Evolutionary conservation across 805 yeast species (phyloP), one percentile per base, ranked within the genome.

Genomic region (Saccharomycopsis guyanensis): DNA sequence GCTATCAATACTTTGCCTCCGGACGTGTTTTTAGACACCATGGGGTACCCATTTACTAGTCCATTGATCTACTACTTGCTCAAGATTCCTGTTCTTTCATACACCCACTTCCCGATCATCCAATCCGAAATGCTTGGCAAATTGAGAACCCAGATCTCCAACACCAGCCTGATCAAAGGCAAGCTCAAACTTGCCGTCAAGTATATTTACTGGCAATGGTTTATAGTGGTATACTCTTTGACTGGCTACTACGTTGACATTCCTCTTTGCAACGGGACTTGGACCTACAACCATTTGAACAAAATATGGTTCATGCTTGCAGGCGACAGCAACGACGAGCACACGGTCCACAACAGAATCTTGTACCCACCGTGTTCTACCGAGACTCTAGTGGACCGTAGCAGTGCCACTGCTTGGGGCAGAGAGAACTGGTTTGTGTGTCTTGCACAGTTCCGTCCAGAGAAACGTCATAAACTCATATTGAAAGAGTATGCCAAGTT

Each of bases 401-500:
- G 5, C 7, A 38, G 25, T 2, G 55, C 53, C 2, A 35, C 49
- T 3, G 38, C 41, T 3, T 45, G 58, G 49, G 27, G 49, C 6
- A 62, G 60, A 58, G 79, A 59, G 50, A 66, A 55, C 54, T 61
- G 54, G 46, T 64, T 81, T 50, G 66, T 84, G 16, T 83, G 78
- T 46, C 66, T 93, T 40, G 97, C 97, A 0, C 99, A 93, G 63
- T 93, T 86, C 65, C 76, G 99, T 49, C 93, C 96, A 1, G 99
- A 93, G 61, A 93, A 93, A 63, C 76, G 98, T 51, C 97, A 93
- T 60, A 71, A 65, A 22, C 66, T 93, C 43, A 73, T 88, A 3
- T 63, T 93, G 38, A 52, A 62, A 7, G 80, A 88, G 53, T 94
- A 75, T 64, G 66, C 77, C 4, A 64, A 70, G 44, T 86, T 80